A percentile compares a stretch with the other conserved stretches of the same genome.
Conservation (phyloP, 2,329 filamentous ascomycete genomes). For the Penicillium sp. region DNA sequence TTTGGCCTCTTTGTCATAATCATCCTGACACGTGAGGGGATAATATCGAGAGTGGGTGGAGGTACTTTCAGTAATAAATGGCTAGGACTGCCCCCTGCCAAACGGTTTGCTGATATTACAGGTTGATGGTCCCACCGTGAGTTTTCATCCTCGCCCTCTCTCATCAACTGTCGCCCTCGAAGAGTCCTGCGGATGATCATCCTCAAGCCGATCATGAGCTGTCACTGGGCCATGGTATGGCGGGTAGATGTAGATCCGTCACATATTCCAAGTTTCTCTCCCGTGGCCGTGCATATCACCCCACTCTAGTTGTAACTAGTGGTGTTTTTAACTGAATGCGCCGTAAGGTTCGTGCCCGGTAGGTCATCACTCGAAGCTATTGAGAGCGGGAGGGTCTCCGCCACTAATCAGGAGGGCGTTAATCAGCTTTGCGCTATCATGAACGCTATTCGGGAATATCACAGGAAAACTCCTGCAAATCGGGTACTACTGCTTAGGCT, state of each 20-base stretch:
- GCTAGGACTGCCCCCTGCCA: not conserved
- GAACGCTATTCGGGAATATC: no score
- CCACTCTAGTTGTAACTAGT: not conserved
- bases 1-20: not conserved
- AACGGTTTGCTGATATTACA: not conserved
- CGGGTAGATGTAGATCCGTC: constrained; percentile 1
- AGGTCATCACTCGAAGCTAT: not conserved
- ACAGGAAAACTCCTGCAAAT: no score
- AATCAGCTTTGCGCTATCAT: not conserved
- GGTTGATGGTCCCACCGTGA: not conserved
- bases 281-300: constrained; percentile 3
- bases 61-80: not conserved
- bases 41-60: not conserved
- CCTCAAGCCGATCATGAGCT: constrained; percentile 3
- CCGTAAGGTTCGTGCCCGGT: not conserved
- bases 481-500: no score
- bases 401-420: not conserved
- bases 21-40: not conserved
- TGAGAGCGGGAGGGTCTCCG: not conserved
- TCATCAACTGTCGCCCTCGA: not conserved
- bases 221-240: not conserved
- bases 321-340: not conserved
- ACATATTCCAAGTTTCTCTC: constrained; percentile 1
- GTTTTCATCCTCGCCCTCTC: not conserved
- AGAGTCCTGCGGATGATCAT: not conserved